phyloP scores from a whole-genome alignment of 1,284 basidiomycete species.

The Cutaneotrichosporon sp. region DNA sequence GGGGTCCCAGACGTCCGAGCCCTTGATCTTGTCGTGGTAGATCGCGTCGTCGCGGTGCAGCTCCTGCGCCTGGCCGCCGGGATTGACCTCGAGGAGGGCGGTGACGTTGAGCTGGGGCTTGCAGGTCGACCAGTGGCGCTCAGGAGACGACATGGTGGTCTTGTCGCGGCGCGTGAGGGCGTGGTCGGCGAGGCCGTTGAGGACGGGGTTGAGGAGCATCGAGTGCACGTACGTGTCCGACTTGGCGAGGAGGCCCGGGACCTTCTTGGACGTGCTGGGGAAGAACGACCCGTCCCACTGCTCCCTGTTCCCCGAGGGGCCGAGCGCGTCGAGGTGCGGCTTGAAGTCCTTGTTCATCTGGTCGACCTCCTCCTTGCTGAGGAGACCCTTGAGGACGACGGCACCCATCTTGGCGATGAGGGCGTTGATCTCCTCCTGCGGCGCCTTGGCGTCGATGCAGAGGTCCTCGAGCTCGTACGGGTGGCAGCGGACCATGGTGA shows the following conservation, averaged over 20 bases:
- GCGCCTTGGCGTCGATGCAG: constrained; percentile 23
- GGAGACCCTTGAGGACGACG: constrained; percentile 23
- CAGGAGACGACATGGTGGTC: constrained; percentile 24
- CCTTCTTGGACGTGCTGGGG: constrained; percentile 25
- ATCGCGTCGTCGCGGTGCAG: constrained; percentile 28
- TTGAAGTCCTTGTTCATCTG: constrained; percentile 21
- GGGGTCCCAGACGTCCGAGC: constrained; percentile 22
- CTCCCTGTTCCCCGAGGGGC: constrained; percentile 19
- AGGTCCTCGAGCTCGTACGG: constrained; percentile 24
- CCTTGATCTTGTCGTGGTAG: constrained; percentile 24
- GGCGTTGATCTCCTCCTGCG: constrained; percentile 27
- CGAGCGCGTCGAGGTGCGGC: constrained; percentile 23
- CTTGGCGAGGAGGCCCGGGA: constrained; percentile 21
- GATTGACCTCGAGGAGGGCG: constrained; percentile 23
- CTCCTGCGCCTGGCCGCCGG: constrained; percentile 24
- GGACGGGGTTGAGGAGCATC: constrained; percentile 21
- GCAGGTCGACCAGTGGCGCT: constrained; percentile 24
- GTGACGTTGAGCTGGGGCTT: constrained; percentile 26
- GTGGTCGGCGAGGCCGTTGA: constrained; percentile 23
- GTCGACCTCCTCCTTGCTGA: constrained; percentile 17
- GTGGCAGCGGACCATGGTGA: constrained; percentile 20
- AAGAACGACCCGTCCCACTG: constrained; percentile 29
- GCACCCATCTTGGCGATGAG: constrained; percentile 27
- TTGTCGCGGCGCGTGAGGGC: constrained; percentile 24
- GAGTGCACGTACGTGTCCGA: constrained; percentile 17